Base-by-base conservation (phyloP, 2,329 filamentous ascomycete genomes). In the Claviceps humidiphila region DNA sequence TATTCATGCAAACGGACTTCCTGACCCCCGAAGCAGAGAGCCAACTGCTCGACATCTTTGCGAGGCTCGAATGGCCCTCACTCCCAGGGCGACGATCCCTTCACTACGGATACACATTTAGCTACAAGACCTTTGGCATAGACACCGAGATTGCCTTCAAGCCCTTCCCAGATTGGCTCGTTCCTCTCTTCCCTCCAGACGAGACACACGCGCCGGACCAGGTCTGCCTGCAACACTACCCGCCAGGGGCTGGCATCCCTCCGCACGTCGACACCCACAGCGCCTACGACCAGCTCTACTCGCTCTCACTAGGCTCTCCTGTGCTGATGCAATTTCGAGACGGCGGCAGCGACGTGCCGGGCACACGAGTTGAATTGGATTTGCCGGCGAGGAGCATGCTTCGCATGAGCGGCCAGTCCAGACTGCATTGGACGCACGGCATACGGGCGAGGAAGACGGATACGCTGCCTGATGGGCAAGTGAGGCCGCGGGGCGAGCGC, bases 191-290 rank as follows among this genome's bases (percentile, higher is more conserved):
- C 3, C 72, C 76, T 0, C 63, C 60, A 2, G 63, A 67, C 0
- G 74, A 76, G 53, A 56, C 56, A 1, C 67, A 72, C 0, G 68
- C 67, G 0, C 76, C 76, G 0, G 76, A 80, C 50, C 78, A 81
- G 59, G 76, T 81, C 57, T 81, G 77, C 56, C 64, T 80, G 16
- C 78, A 81, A 63, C 74, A 80, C 60, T 82, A 82, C 59, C 74
- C 78, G 0, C 78, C 78, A 0, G 78, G 78, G 5, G 68, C 74
- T 0, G 78, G 78, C 1, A 82, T 82, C 57, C 78, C 78, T 9
- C 78, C 78, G 0, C 78, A 82, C 58, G 77, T 77, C 51, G 78
- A 82, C 63, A 78, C 78, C 3, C 78, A 81, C 61, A 53, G 53
- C 51, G 41, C 68, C 0, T 71, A 68, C 37, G 71, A 69, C 34